These are phyloP conservation scores for Neurospora sp. DNA, from an alignment of 495 filamentous ascomycete genomes.

Conservation along the genomic window DNA sequence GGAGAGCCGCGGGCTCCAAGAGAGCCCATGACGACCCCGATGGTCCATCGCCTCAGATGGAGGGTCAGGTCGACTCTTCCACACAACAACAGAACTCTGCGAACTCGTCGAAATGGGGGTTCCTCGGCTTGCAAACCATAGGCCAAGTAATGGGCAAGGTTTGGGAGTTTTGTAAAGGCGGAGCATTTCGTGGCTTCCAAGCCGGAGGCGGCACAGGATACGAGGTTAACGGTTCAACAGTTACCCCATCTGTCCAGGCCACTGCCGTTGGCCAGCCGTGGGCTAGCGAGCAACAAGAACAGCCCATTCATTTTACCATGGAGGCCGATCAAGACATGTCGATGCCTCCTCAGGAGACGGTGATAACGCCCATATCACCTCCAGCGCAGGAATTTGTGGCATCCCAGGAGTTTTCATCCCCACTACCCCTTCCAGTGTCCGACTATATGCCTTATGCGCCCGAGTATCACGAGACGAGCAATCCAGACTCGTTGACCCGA, in stretches of 20 bases:
- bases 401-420: background rate
- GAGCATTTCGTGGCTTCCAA: conserved; percentile 73
- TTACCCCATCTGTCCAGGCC: conserved; percentile 12
- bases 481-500: conserved; percentile 33
- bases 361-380: background rate
- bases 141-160: conserved; percentile 63
- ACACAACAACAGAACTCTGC: background rate
- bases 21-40: conserved; percentile 18
- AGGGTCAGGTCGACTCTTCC: background rate
- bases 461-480: conserved; percentile 19
- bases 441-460: conserved; percentile 14
- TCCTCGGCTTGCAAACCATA: conserved; percentile 32
- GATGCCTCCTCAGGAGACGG: background rate
- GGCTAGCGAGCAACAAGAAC: background rate
- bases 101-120: conserved; percentile 31
- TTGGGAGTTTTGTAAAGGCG: conserved; percentile 68
- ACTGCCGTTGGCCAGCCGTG: background rate
- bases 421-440: background rate
- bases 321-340: background rate
- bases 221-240: conserved; percentile 21
- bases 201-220: conserved; percentile 73
- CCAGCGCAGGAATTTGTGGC: background rate
- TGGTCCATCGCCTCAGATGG: conserved; percentile 7
- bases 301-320: background rate
- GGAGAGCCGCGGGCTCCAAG: conserved; percentile 35